Base-by-base conservation (phyloP, 768 basidiomycete species). In the Suillus subaureus region DNA sequence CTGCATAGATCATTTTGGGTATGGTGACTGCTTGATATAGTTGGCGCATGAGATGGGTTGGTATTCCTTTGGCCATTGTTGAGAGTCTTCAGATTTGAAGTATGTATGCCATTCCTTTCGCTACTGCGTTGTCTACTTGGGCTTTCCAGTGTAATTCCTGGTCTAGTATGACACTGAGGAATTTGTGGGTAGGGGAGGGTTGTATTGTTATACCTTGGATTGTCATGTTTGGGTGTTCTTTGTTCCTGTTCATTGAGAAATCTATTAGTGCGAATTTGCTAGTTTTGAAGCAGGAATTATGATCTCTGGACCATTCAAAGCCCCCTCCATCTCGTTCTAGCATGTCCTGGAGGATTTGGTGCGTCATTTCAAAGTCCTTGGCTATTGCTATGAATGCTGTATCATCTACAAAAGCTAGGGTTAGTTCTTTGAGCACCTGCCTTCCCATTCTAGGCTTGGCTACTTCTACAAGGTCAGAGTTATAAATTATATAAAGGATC, bases 361-460 rank as follows among this genome's bases (percentile, higher is more conserved):
- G 66, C 1, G 75, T 68, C 2, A 68, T 67, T 0, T 43, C 21
- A 28, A 80, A 74, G 9, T 42, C 15, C 6, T 42, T 42, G 1
- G 43, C 73, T 4, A 61, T 39, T 0, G 75, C 76, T 0, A 78
- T 13, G 0, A 76, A 51, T 12, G 68, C 72, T 0, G 66, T 66
- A 56, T 79, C 70, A 57, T 79, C 70, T 0, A 78, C 71, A 62
- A 73, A 79, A 0, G 69, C 73, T 0, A 33, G 7, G 1, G 37
- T 57, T 11, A 15, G 11, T 39, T 57, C 56, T 4, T 57, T 21
- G 16, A 42, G 42, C 6, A 16, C 16, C 2, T 42, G 1, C 6
- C 28, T 56, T 11, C n/a, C 31, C 4, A 7, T 5, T 1, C 18
- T 56, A 2, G 26, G 18, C 3, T 56, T 62, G 4, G 66, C 45